These are phyloP conservation scores for Sequoiadendron giganteum DNA, from an alignment of 75 land plant species.

Conservation along the genomic window DNA sequence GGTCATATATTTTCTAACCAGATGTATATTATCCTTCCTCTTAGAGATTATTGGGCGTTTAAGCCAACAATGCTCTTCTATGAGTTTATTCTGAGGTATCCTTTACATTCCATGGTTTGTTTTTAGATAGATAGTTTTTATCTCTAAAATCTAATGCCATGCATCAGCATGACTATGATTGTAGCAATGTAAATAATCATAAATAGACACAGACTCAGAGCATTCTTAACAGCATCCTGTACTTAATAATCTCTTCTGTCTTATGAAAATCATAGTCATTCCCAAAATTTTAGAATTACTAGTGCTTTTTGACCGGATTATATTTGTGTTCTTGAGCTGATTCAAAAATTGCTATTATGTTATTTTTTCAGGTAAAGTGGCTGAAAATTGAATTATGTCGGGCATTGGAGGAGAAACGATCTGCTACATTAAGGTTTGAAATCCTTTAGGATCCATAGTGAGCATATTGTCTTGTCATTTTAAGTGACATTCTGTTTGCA, in stretches of 20 bases:
- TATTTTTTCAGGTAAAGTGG: slow-evolving; percentile 66
- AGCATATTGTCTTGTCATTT: neutral
- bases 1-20: neutral
- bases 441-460: neutral
- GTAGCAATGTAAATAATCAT: neutral
- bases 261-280: neutral
- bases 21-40: neutral
- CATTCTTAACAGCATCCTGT: neutral
- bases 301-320: slow-evolving; percentile 2
- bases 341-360: neutral
- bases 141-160: neutral
- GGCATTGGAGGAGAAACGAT: slow-evolving; percentile 74
- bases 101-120: neutral
- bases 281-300: neutral
- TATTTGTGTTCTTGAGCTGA: neutral
- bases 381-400: slow-evolving; percentile 80
- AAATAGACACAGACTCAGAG: neutral
- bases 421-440: slow-evolving; percentile 69
- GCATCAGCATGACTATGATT: neutral
- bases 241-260: neutral
- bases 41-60: neutral
- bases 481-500: neutral
- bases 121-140: neutral
- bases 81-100: neutral
- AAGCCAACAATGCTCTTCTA: neutral